Evolutionary conservation across 345 rosid species (phyloP).

Genomic region (Orychophragmus violaceus): DNA sequence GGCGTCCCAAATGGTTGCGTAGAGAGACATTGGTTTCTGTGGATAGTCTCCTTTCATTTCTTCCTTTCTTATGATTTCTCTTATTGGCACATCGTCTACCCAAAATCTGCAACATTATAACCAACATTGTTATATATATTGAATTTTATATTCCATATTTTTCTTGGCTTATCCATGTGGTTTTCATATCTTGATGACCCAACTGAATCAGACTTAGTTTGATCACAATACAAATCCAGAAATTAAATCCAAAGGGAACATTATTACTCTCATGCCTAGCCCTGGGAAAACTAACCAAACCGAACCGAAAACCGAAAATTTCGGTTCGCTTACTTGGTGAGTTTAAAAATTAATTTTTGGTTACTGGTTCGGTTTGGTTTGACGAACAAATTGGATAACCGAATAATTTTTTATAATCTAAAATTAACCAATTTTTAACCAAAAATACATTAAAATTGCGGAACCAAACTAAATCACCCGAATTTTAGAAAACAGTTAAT

Average conservation of each 20-base stretch:
- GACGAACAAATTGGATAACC: no score
- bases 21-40: constrained; percentile 79
- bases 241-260: neutral
- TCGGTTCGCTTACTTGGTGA: no score
- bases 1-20: constrained; percentile 95
- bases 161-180: neutral
- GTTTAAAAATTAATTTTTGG: no score
- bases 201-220: neutral
- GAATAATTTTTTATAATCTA: no score
- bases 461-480: no score
- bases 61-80: constrained; percentile 53
- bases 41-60: constrained; percentile 82
- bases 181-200: neutral
- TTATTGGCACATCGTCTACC: constrained; percentile 77
- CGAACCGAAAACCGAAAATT: no score
- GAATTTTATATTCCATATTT: neutral
- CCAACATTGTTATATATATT: neutral
- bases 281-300: no score
- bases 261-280: neutral
- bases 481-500: no score
- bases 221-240: neutral
- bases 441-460: no score
- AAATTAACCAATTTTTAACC: no score
- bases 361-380: no score
- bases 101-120: constrained; percentile 53